Conservation (phyloP, 345 rosid genomes). For the Eucalyptus camaldulensis region DNA sequence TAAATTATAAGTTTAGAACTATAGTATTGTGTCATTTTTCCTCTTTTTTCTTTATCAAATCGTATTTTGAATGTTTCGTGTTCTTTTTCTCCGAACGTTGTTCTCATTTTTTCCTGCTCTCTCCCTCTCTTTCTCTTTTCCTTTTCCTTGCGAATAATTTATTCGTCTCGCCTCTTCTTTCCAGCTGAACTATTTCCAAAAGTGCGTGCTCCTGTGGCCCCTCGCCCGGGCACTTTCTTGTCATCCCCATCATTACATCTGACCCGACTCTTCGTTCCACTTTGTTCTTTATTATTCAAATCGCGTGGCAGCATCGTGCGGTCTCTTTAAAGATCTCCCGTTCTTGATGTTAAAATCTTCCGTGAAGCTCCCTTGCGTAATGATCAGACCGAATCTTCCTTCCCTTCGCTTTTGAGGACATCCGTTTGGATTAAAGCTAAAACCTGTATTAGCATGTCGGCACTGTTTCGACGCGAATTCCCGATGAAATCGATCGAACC, state of each 20-base stretch:
- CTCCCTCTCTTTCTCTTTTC: neutral
- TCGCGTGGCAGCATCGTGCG: no score
- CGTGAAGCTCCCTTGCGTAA: neutral
- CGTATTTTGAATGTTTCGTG: neutral
- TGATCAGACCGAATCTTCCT: neutral
- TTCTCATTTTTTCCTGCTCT: neutral
- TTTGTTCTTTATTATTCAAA: no score
- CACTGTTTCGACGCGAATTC: neutral
- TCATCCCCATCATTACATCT: neutral
- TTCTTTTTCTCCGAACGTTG: neutral
- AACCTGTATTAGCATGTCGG: neutral
- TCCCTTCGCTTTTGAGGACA: neutral
- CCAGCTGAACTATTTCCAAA: neutral
- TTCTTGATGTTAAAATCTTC: neutral
- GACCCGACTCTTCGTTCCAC: neutral
- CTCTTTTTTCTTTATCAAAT: neutral
- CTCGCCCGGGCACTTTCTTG: neutral
- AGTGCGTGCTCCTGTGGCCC: neutral
- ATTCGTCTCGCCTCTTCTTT: neutral
- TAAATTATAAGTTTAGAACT: no score
- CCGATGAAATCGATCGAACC: neutral
- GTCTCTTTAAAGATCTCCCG: neutral
- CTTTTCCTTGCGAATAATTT: neutral
- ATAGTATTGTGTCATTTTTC: neutral
- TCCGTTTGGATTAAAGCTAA: neutral